These are phyloP conservation scores for Lotus japonicus DNA, from an alignment of 306 rosid species.

Conservation along the genomic window DNA sequence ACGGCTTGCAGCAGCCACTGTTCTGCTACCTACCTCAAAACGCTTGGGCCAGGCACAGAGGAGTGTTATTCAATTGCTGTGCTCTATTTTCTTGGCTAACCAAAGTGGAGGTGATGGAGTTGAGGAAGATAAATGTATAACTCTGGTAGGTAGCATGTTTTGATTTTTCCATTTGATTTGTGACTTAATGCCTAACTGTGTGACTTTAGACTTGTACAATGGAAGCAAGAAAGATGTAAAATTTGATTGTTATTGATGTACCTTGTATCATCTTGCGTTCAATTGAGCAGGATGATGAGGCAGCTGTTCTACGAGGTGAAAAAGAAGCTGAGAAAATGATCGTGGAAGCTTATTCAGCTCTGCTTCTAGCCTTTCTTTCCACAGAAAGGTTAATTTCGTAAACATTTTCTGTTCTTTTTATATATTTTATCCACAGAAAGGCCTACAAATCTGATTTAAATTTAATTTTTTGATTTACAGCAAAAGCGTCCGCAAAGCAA, in stretches of 20 bases:
- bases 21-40: slow-evolving; percentile 26
- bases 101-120: slow-evolving; percentile 61
- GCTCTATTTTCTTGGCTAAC: slow-evolving; percentile 87
- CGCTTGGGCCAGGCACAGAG: slow-evolving; percentile 42
- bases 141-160: slow-evolving; percentile 44
- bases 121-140: slow-evolving; percentile 41
- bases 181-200: too few relatives aligned
- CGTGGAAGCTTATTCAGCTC: slow-evolving; percentile 38
- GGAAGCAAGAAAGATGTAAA: neutral
- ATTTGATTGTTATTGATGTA: neutral
- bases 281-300: slow-evolving; percentile 65
- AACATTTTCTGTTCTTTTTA: neutral
- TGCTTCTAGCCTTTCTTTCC: slow-evolving; percentile 31
- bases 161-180: neutral
- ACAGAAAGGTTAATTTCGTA: slow-evolving; percentile 21
- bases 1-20: slow-evolving; percentile 22
- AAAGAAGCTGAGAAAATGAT: slow-evolving; percentile 74
- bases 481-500: slow-evolving; percentile 20
- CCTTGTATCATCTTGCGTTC: slow-evolving; percentile 19
- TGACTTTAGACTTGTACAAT: too few relatives aligned
- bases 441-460: neutral
- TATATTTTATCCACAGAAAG: too few relatives aligned
- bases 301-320: slow-evolving; percentile 67
- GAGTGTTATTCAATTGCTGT: slow-evolving; percentile 33
- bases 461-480: slow-evolving; percentile 4